Conservation (phyloP, 169 alveolate genomes). For the Ichthyophthirius multifiliis region DNA sequence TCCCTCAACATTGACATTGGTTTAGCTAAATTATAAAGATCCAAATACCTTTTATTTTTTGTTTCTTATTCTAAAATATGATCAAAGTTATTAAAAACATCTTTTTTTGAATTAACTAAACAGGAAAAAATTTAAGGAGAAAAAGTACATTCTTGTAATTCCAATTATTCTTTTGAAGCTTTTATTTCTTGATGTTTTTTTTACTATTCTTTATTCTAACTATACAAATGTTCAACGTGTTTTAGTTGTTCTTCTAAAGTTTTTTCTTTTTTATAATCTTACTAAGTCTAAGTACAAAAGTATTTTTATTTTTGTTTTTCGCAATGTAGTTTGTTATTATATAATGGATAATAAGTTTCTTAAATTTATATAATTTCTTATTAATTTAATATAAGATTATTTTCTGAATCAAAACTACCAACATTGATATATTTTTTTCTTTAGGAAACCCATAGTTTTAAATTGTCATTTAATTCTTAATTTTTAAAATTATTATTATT, state of each 20-base stretch:
- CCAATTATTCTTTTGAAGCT: too few relatives aligned
- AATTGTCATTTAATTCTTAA: background rate
- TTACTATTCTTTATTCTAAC: too few relatives aligned
- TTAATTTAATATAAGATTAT: background rate
- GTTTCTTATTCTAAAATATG: background rate
- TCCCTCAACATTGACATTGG: conserved; percentile 18
- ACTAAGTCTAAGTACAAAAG: background rate
- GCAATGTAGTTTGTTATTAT: background rate
- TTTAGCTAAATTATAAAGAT: conserved; percentile 5
- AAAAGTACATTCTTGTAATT: background rate
- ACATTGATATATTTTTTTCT: background rate
- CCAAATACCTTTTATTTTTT: background rate
- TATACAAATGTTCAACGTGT: too few relatives aligned
- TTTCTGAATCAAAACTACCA: background rate
- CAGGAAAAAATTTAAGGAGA: background rate
- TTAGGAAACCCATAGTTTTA: background rate
- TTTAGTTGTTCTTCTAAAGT: background rate
- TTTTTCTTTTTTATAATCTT: background rate
- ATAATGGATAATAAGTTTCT: background rate
- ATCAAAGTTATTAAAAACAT: too few relatives aligned
- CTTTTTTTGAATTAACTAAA: background rate
- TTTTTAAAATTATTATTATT: too few relatives aligned
- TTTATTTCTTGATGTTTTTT: too few relatives aligned
- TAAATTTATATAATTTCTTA: background rate
- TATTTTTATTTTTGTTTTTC: background rate